phyloP scores from a whole-genome alignment of 139 green algal species.

The Coccomyxa sp. region DNA sequence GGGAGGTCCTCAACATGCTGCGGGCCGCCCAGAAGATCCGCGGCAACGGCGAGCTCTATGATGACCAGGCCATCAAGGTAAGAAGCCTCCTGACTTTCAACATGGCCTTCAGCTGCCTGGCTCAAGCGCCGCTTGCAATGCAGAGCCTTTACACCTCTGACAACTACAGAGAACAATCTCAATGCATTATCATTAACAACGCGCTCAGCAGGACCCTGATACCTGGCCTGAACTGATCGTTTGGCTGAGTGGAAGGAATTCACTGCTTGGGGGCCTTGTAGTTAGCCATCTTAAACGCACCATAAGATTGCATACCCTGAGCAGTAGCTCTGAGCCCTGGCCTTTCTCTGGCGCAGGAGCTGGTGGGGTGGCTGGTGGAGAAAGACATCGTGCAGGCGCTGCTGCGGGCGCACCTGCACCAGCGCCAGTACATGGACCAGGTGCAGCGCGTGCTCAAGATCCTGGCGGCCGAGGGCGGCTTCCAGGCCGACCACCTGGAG shows the following conservation, averaged over 20 bases:
- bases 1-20: constrained; percentile 46
- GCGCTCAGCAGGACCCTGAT: not conserved
- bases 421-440: constrained; percentile 83
- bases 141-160: too few relatives aligned
- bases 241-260: not conserved
- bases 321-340: too few relatives aligned
- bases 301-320: not conserved
- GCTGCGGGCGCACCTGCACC: constrained; percentile 81
- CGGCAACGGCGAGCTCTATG: not conserved
- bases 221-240: not conserved
- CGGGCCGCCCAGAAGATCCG: constrained; percentile 21
- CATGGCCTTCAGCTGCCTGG: too few relatives aligned
- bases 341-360: constrained; percentile 25
- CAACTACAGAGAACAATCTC: too few relatives aligned
- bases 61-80: constrained; percentile 2
- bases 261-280: not conserved
- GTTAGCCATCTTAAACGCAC: not conserved
- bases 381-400: constrained; percentile 64
- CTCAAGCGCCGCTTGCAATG: too few relatives aligned
- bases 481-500: constrained; percentile 66
- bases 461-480: constrained; percentile 36
- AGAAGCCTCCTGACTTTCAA: too few relatives aligned
- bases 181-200: not conserved
- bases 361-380: constrained; percentile 59
- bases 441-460: constrained; percentile 56